Percentiles rank a stretch among this genome's conserved stretches.
Evolutionary conservation across 768 basidiomycete species (phyloP).

Genomic region (Tulasnella sp.): DNA sequence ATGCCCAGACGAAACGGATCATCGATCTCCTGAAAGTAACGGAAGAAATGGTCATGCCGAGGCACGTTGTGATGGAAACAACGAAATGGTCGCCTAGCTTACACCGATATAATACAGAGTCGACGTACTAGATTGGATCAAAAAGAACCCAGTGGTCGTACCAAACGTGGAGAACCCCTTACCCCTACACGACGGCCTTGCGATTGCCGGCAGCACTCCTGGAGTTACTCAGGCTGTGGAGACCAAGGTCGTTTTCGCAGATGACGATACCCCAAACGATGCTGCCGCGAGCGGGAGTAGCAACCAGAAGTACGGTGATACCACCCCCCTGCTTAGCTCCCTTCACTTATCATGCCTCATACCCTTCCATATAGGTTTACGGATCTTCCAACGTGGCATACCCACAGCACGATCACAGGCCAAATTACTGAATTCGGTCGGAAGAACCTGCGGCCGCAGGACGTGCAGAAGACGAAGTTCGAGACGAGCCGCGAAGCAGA

Average conservation of each 20-base stretch:
- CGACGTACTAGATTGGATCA: constrained; percentile 80
- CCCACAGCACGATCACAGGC: constrained; percentile 92
- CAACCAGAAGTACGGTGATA: constrained; percentile 56
- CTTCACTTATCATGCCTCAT: neutral
- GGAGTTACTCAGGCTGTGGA: constrained; percentile 59
- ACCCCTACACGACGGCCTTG: constrained; percentile 55
- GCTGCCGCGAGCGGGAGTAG: constrained; percentile 78
- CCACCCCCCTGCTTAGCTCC: neutral
- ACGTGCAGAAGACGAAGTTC: neutral
- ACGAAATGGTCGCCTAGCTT: constrained; percentile 28
- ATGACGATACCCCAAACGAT: constrained; percentile 82
- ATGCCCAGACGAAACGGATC: constrained; percentile 83
- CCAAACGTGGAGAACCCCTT: constrained; percentile 46
- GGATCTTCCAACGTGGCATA: constrained; percentile 88
- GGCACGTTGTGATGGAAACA: constrained; percentile 48
- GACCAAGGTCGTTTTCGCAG: constrained; percentile 77
- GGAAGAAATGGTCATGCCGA: constrained; percentile 80
- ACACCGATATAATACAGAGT: constrained; percentile 48
- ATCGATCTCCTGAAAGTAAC: constrained; percentile 84
- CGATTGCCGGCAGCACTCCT: constrained; percentile 68
- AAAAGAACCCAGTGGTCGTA: constrained; percentile 51
- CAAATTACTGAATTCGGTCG: constrained; percentile 84
- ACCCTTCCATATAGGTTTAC: constrained; percentile 60
- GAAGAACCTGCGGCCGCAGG: constrained; percentile 41
- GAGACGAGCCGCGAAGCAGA: neutral